Percentiles rank a stretch among this genome's conserved stretches.
Conservation (phyloP, 1,139 yeast species). For the Petasospora fabianii region DNA sequence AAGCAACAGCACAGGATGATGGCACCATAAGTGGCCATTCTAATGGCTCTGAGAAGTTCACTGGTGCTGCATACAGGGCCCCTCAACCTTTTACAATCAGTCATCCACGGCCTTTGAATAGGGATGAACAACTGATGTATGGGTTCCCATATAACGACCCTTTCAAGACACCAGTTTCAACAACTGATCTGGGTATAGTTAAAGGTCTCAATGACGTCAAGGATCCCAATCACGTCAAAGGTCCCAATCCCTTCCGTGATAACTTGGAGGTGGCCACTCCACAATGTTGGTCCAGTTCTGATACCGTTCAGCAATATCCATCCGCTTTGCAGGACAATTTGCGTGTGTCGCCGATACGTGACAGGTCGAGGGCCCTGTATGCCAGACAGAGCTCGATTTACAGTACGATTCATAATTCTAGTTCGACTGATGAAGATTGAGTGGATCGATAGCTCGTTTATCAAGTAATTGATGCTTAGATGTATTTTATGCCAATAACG, state of each 20-base stretch:
- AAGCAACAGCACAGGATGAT: not conserved
- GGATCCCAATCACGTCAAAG: not conserved
- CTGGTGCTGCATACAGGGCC: too few species aligned
- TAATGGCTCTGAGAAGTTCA: slow-evolving; percentile 3
- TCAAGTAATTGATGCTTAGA: too few species aligned
- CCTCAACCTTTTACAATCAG: slow-evolving; percentile 4
- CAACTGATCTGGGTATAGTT: not conserved
- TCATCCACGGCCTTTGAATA: slow-evolving; percentile 10
- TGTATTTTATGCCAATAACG: too few species aligned
- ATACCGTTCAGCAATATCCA: not conserved
- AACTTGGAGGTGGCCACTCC: not conserved
- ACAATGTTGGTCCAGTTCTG: not conserved
- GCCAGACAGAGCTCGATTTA: slow-evolving; percentile 3
- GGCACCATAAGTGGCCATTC: not conserved
- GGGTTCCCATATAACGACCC: slow-evolving; percentile 14
- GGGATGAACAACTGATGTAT: slow-evolving; percentile 7
- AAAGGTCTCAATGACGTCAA: not conserved
- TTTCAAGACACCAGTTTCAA: slow-evolving; percentile 3
- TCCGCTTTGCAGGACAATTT: too few species aligned
- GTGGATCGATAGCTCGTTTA: too few species aligned
- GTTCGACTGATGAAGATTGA: too few species aligned
- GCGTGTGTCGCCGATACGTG: too few species aligned
- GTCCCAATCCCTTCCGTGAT: not conserved
- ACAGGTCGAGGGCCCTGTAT: too few species aligned
- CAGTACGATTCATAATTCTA: not conserved